Conservation (phyloP, 768 basidiomycete species). For the Rhodotorula taiwanensis region DNA sequence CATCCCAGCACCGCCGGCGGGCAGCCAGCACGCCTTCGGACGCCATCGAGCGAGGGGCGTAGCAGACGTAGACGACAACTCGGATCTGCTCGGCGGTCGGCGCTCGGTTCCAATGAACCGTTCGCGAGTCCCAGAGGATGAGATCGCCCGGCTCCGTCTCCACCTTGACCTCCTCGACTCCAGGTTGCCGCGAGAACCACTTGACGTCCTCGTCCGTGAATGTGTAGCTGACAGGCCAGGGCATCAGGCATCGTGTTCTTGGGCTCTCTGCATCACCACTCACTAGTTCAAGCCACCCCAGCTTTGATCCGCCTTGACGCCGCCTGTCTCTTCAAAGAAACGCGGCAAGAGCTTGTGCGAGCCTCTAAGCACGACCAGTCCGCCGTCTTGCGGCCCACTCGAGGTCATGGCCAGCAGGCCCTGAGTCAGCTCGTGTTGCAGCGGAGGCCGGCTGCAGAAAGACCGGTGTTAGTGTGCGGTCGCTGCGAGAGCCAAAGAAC, state of each 20-base stretch:
- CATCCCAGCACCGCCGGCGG: background rate
- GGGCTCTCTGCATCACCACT: background rate
- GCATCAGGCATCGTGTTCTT: background rate
- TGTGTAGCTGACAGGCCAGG: background rate
- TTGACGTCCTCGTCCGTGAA: conserved; percentile 38
- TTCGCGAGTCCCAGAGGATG: conserved; percentile 42
- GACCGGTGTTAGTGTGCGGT: background rate
- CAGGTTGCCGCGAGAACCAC: conserved; percentile 41
- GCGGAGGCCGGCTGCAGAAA: background rate
- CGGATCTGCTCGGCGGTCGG: conserved; percentile 12
- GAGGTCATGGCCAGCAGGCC: conserved; percentile 38
- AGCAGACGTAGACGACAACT: conserved; percentile 17
- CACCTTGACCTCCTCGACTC: conserved; percentile 42
- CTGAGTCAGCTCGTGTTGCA: conserved; percentile 24
- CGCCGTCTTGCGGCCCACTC: conserved; percentile 42
- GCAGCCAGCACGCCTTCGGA: background rate
- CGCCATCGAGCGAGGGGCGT: background rate
- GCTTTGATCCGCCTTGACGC: conserved; percentile 8
- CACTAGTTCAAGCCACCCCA: conserved; percentile 1
- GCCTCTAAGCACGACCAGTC: conserved; percentile 37
- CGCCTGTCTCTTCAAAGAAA: conserved; percentile 21
- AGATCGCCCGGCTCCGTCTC: conserved; percentile 42
- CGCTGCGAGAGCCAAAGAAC: background rate
- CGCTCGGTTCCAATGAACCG: conserved; percentile 15
- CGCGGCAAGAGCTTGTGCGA: conserved; percentile 34